Evolutionary conservation across 2,329 filamentous ascomycete genomes (phyloP), one percentile per base, ranked within the genome.

Genomic region (Fusarium multiceps): DNA sequence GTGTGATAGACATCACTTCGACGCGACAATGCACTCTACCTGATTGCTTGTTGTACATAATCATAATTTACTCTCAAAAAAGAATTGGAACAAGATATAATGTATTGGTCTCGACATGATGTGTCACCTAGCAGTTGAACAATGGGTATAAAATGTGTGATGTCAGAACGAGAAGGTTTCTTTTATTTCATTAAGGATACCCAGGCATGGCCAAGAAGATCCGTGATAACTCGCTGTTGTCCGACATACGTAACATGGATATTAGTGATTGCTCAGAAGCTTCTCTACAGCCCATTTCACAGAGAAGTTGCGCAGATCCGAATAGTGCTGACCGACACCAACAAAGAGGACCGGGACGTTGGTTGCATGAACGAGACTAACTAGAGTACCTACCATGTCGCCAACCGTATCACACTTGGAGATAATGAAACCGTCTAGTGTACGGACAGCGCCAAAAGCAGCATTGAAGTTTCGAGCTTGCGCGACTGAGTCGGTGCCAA

Each of bases 361-460:
- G 6, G 97, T 99, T 5, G 96, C 95, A 82, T 98, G 95, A 41
- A 99, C 95, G 85, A 99, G 95, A 78, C 93, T 97, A 68, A 99
- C 96, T 69, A 99, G 84, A 4, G 95, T 98, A 73, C 88, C 94
- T 45, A 98, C 94, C 94, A 98, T 98, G 82, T 98, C 95, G n/a
- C 96, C 97, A 40, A 99, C 97, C 0, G 96, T 99, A 82, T 99
- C 96, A 79, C 96, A 98, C 82, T 99, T 99, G 65, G 92, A 95
- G 74, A 99, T 98, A 78, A 99, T 97, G 81, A 99, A 99, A 8
- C 96, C 96, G 81, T 99, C 97, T 40, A 99, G 86, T 28, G 88
- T 88, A 60, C 95, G 86, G 16, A 89, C 90, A 7, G 88, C 85
- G 32, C 96, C 97, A 81, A 99, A 98, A 4, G 93, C 92, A 40